Evolutionary conservation across 139 green algal species (phyloP).

Genomic region (Nannochloris sp.): DNA sequence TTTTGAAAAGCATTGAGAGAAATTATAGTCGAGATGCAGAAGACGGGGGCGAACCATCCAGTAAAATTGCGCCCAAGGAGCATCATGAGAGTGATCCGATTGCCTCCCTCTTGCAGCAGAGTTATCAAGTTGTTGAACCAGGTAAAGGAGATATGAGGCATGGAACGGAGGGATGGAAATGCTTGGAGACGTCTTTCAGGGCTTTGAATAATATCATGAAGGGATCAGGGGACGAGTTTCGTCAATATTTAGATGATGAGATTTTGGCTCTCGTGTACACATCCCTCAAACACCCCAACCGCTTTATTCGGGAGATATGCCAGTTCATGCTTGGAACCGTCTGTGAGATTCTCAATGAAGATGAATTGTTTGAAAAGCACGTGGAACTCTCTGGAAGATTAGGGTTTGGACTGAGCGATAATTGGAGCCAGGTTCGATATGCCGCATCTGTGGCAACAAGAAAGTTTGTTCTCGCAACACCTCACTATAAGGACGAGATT

Average conservation of each 20-base stretch:
- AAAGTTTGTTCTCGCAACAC: conserved; percentile 46
- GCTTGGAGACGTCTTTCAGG: conserved; percentile 64
- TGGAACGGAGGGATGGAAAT: conserved; percentile 85
- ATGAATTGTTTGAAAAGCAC: conserved; percentile 2
- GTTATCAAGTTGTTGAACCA: conserved; percentile 29
- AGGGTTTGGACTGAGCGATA: conserved; percentile 51
- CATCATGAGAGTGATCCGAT: conserved; percentile 19
- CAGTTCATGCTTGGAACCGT: conserved; percentile 49
- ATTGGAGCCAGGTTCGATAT: conserved; percentile 87
- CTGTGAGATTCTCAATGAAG: conserved; percentile 33
- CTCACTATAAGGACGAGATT: conserved; percentile 23
- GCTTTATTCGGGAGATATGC: conserved; percentile 75
- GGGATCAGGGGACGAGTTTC: conserved; percentile 37
- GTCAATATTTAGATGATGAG: conserved; percentile 14
- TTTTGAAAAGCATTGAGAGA: conserved; percentile 52
- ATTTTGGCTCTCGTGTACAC: conserved; percentile 30
- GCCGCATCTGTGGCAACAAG: conserved; percentile 59
- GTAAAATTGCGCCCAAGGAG: not conserved
- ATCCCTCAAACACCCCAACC: conserved; percentile 68
- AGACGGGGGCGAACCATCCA: not conserved
- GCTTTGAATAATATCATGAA: conserved; percentile 50
- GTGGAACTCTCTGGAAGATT: conserved; percentile 15
- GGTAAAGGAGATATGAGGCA: conserved; percentile 72
- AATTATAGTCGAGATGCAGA: conserved; percentile 44
- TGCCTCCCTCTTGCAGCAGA: conserved; percentile 22